phyloP scores from a whole-genome alignment of 352 stramenopile species.

The Pythium pyrilobum region DNA sequence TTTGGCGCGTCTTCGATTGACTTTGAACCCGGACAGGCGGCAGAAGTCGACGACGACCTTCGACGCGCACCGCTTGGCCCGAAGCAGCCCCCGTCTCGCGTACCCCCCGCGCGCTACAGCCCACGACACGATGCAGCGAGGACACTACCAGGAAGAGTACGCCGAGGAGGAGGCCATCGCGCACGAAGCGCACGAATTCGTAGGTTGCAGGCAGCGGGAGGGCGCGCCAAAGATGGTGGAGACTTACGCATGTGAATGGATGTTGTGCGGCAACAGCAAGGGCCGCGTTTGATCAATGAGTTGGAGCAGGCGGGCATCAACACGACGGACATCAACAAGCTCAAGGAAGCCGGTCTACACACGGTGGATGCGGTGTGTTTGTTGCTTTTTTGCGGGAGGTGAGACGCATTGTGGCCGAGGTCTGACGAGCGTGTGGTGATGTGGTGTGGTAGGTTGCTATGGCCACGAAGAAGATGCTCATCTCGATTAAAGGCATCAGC shows the following conservation, averaged over 20 bases:
- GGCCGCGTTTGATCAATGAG: conserved; percentile 77
- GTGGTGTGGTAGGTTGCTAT: conserved; percentile 91
- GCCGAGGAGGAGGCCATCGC: conserved; percentile 29
- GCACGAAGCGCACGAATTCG: conserved; percentile 39
- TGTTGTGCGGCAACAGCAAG: conserved; percentile 38
- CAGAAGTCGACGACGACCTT: conserved; percentile 1
- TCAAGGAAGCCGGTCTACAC: conserved; percentile 96
- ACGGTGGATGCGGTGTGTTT: conserved; percentile 94
- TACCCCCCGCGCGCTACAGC: no score
- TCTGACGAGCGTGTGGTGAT: not conserved
- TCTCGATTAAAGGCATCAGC: conserved; percentile 98
- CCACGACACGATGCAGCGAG: conserved; percentile 17
- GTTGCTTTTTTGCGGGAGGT: not conserved
- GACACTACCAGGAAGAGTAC: conserved; percentile 43
- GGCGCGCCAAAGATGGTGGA: not conserved
- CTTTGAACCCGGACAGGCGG: conserved; percentile 21
- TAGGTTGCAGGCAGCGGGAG: conserved; percentile 2
- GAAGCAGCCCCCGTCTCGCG: no score
- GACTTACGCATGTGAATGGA: not conserved
- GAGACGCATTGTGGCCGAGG: not conserved
- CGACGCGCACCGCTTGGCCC: not conserved
- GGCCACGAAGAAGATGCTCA: conserved; percentile 96
- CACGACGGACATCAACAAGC: conserved; percentile 96
- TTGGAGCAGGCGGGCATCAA: conserved; percentile 97
- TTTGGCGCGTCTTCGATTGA: conserved; percentile 9